A percentile compares a stretch with the other conserved stretches of the same genome.
Conservation (phyloP, 2,329 filamentous ascomycete genomes). For the Cephalotrichum gorgonifer region DNA sequence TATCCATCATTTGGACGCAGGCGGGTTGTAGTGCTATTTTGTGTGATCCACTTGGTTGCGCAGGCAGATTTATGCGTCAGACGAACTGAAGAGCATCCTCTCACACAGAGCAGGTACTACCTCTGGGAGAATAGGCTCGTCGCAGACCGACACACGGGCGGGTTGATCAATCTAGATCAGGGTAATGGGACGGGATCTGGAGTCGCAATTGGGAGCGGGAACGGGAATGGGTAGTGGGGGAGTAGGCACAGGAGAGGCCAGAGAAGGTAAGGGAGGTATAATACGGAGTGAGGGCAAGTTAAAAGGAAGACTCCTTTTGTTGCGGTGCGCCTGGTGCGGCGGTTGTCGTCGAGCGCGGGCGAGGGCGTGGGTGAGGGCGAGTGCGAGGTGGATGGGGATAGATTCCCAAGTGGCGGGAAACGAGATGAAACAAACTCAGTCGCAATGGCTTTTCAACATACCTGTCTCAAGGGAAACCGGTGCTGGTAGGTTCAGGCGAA, state of each 20-base stretch:
- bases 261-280: neutral
- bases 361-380: neutral
- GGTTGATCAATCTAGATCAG: neutral
- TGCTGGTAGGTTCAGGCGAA: neutral
- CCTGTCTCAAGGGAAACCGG: neutral
- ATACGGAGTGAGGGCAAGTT: neutral
- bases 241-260: too few species aligned
- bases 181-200: neutral
- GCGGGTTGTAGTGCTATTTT: neutral
- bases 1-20: neutral
- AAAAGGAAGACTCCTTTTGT: neutral
- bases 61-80: constrained; percentile 3
- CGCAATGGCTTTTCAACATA: neutral
- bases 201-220: neutral
- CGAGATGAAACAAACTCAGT: neutral
- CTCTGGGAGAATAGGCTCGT: constrained; percentile 2
- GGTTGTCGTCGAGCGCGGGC: neutral
- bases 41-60: constrained; percentile 4
- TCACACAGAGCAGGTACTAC: constrained; percentile 3
- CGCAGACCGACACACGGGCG: neutral
- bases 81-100: neutral
- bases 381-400: neutral
- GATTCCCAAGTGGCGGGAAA: neutral
- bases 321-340: too few species aligned
- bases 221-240: neutral